These are phyloP conservation scores for Penicillium olsonii DNA, from an alignment of 2,329 filamentous ascomycete genomes.

Conservation along the genomic window DNA sequence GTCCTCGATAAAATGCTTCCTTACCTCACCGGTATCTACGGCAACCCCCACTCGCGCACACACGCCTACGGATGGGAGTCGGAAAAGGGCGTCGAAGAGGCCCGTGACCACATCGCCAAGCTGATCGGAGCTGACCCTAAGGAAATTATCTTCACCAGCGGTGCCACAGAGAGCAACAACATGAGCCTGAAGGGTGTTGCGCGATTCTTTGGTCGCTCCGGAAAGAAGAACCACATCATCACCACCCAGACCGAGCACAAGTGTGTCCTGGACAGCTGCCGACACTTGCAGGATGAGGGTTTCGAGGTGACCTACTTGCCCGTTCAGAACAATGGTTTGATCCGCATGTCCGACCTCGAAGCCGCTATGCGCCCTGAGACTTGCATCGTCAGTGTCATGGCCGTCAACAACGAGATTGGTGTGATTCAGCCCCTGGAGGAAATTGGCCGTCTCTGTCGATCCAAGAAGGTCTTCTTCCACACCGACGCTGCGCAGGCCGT, in stretches of 20 bases:
- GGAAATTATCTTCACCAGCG: conserved; percentile 98
- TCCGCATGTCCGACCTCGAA: conserved; percentile 81
- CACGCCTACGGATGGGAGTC: conserved; percentile 99
- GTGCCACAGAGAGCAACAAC: conserved; percentile 97
- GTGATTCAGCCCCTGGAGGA: conserved; percentile 96
- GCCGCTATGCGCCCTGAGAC: conserved; percentile 90
- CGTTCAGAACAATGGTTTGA: conserved; percentile 80
- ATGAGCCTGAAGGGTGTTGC: conserved; percentile 99
- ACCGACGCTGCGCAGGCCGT: conserved; percentile 95
- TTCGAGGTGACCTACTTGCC: conserved; percentile 97
- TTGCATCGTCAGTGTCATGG: conserved; percentile 92
- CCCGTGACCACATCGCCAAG: conserved; percentile 76
- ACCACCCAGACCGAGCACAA: conserved; percentile 98
- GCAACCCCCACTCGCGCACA: conserved; percentile 95
- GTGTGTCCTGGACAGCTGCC: conserved; percentile 95
- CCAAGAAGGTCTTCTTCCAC: conserved; percentile 96
- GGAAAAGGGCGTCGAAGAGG: conserved; percentile 87
- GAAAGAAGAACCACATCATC: conserved; percentile 98
- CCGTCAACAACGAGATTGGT: conserved; percentile 98
- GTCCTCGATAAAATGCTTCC: conserved; percentile 97
- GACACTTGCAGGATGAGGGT: conserved; percentile 94
- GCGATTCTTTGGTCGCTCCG: conserved; percentile 85
- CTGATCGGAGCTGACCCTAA: conserved; percentile 94
- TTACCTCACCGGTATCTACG: conserved; percentile 88
- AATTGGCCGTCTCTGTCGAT: conserved; percentile 88